These are phyloP conservation scores for Cydonia oblonga DNA, from an alignment of 331 rosid species.

Conservation along the genomic window DNA sequence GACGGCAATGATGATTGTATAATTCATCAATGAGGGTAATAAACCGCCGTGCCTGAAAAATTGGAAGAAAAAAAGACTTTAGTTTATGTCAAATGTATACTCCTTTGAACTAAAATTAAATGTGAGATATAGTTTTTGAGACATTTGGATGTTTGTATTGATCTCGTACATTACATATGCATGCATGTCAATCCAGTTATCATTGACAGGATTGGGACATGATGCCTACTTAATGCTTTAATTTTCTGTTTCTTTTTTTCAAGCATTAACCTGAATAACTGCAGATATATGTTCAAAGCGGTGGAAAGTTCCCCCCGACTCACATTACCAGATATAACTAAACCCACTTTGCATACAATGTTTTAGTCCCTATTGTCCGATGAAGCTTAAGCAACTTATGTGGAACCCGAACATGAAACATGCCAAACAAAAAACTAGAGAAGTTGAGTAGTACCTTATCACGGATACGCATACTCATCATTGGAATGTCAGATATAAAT, in stretches of 20 bases:
- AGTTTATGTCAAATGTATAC: neutral
- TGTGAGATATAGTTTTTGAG: neutral
- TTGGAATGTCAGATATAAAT: conserved; percentile 74
- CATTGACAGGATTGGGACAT: neutral
- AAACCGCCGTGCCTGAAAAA: conserved; percentile 74
- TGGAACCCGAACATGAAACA: neutral
- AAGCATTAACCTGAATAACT: no score
- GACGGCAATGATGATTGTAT: conserved; percentile 80
- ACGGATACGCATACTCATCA: conserved; percentile 87
- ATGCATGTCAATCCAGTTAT: neutral
- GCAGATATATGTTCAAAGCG: no score
- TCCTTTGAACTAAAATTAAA: no score
- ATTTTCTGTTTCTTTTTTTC: neutral
- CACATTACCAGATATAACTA: no score
- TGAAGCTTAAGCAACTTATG: neutral
- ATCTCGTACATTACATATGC: no score
- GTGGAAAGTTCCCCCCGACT: no score
- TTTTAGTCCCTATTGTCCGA: no score
- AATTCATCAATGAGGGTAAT: conserved; percentile 88
- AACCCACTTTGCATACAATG: no score
- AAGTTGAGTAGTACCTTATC: conserved; percentile 53
- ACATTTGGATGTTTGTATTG: no score
- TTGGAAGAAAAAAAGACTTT: neutral
- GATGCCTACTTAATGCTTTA: neutral
- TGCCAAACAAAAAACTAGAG: neutral